These are phyloP conservation scores for Tetradesmus lagerheimii DNA, from an alignment of 139 green algal genomes.

Conservation along the genomic window DNA sequence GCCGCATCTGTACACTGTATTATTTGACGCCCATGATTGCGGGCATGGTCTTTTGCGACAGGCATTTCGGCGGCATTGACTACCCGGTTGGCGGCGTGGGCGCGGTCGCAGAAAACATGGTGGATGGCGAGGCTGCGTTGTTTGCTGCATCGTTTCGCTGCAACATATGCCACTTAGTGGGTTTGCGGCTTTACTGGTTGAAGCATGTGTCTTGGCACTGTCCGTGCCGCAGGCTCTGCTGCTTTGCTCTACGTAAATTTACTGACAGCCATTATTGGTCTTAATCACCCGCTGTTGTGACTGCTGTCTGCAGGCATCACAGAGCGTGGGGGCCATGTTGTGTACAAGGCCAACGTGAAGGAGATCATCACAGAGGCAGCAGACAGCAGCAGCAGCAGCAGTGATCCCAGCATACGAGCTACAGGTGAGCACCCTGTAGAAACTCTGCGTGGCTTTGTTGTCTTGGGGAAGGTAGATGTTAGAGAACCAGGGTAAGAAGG, in stretches of 20 bases:
- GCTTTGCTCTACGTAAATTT: no score
- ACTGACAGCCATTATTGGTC: no score
- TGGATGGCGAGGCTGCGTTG: slow-evolving; percentile 60
- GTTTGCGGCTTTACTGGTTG: background rate
- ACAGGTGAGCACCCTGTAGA: slow-evolving; percentile 23
- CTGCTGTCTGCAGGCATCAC: slow-evolving; percentile 58
- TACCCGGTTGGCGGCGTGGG: slow-evolving; percentile 95
- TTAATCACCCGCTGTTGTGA: background rate
- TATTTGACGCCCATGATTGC: slow-evolving; percentile 97
- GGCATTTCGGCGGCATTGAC: slow-evolving; percentile 98
- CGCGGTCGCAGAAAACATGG: slow-evolving; percentile 83
- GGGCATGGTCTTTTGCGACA: slow-evolving; percentile 89
- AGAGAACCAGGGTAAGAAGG: no score
- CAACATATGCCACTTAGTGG: no score
- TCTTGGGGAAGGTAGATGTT: no score
- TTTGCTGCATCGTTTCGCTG: no score
- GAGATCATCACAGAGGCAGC: slow-evolving; percentile 79
- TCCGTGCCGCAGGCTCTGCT: no score
- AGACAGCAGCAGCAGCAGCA: slow-evolving; percentile 9
- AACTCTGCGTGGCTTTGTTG: no score
- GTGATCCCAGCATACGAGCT: background rate
- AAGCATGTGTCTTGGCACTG: no score
- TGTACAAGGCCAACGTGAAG: slow-evolving; percentile 95
- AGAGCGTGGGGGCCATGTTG: slow-evolving; percentile 82
- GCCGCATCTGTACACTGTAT: no score